Base-by-base conservation (phyloP, 73 alveolate species). In the Symbiodinium natans region DNA sequence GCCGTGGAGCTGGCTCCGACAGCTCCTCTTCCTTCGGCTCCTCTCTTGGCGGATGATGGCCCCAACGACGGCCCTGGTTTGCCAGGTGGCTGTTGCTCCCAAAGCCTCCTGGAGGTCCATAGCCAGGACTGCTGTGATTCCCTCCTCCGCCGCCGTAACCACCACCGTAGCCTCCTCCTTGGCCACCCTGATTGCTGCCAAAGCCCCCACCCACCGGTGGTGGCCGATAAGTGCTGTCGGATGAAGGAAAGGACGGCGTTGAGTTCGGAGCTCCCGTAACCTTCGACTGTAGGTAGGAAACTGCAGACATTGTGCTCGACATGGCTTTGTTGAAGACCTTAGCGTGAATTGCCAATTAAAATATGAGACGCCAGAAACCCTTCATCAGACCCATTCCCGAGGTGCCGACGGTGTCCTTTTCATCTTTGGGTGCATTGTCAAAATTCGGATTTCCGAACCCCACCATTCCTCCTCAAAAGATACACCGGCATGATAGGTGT, bases 371-470 rank as follows among this genome's bases (percentile, higher is more conserved):
- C 7, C 34, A 27, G 59, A 36, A 11, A 80, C 33, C 31, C 17
- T 17, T 71, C 33, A 0, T 71, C 17, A 23, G 36, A 9, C 15
- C 11, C 80, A 25, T 27, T 29, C 38, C 13, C 36, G 27, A 63
- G 80, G 38, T 17, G 68, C 86, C 86, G 73, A 23, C 96, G 77
- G 88, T 90, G 54, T 90, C 96, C 27, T 90, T 84, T 48, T 90
- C 77, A 29, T 82, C 43, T 43, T 42, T 71, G 19, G 98, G 98
- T 33, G 92, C 98, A 48, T 92, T 41, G 52, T 92, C 98, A 83
- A 92, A 92, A 36, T 73, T 75, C 36, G 98, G 98, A 46, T 92
- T 92, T 23, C 98, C 98, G 36, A 92, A 92, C 56, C 98, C 98
- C 56, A 75, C 90, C 98, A 92, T 92, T 38, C 98, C 98, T 73